These are phyloP conservation scores for Sonneratia alba DNA, from an alignment of 345 rosid species.

Conservation along the genomic window DNA sequence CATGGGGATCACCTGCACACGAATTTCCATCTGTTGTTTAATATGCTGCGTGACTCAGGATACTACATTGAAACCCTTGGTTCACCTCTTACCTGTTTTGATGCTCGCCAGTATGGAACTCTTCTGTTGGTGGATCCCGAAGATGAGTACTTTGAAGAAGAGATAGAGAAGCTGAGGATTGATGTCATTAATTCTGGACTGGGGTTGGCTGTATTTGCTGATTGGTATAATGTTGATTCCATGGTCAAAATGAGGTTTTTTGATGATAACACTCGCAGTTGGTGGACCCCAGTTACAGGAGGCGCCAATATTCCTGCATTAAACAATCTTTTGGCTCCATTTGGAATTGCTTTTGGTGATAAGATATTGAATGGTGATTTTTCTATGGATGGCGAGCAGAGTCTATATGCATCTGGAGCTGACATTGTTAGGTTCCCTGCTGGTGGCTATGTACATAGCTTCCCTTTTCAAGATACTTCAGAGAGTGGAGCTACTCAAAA, in stretches of 20 bases:
- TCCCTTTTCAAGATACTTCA: slow-evolving; percentile 85
- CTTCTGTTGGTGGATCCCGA: slow-evolving; percentile 92
- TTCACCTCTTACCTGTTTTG: slow-evolving; percentile 93
- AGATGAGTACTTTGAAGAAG: slow-evolving; percentile 89
- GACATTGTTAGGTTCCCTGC: slow-evolving; percentile 85
- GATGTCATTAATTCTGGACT: slow-evolving; percentile 73
- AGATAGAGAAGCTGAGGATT: slow-evolving; percentile 73
- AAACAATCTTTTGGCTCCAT: slow-evolving; percentile 87
- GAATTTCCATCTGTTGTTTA: slow-evolving; percentile 89
- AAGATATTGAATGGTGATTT: slow-evolving; percentile 93
- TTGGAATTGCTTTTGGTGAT: slow-evolving; percentile 96
- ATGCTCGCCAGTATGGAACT: slow-evolving; percentile 87
- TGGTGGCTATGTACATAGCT: slow-evolving; percentile 78
- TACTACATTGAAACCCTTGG: slow-evolving; percentile 93
- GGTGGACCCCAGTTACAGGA: slow-evolving; percentile 99
- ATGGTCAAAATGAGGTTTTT: slow-evolving; percentile 99
- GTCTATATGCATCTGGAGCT: slow-evolving; percentile 96
- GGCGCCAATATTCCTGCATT: slow-evolving; percentile 94
- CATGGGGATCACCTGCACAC: slow-evolving; percentile 98
- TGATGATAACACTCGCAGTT: slow-evolving; percentile 92
- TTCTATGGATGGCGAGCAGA: slow-evolving; percentile 85
- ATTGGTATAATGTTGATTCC: slow-evolving; percentile 94
- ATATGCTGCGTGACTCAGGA: slow-evolving; percentile 85
- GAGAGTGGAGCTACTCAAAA: slow-evolving; percentile 96
- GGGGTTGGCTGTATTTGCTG: slow-evolving; percentile 80